Percentiles rank a stretch among this genome's conserved stretches.
Conservation (phyloP, 805 yeast species). For the Blastobotrys robertii region DNA sequence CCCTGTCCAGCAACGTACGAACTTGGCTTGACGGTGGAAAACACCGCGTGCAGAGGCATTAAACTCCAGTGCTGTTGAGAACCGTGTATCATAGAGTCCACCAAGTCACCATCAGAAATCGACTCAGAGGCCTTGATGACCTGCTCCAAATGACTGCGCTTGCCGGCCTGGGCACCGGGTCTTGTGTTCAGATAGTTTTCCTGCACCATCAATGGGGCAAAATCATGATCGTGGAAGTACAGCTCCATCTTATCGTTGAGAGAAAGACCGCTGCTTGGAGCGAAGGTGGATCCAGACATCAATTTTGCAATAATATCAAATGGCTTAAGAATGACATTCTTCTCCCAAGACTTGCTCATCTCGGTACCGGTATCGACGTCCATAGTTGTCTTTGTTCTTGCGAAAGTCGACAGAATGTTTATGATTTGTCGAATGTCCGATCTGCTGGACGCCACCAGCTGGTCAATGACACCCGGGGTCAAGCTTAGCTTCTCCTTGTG, state of each 20-base stretch:
- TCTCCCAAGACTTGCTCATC: constrained; percentile 69
- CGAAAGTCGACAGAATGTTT: constrained; percentile 75
- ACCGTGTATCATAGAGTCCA: constrained; percentile 75
- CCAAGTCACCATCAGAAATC: constrained; percentile 74
- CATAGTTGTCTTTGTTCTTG: constrained; percentile 59
- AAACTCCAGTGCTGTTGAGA: constrained; percentile 92
- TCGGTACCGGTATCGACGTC: constrained; percentile 53
- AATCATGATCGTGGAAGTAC: constrained; percentile 89
- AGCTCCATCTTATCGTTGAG: constrained; percentile 77
- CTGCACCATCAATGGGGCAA: constrained; percentile 91
- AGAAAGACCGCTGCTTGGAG: constrained; percentile 41
- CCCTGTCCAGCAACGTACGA: constrained; percentile 43
- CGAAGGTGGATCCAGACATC: constrained; percentile 50
- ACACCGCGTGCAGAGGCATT: constrained; percentile 80
- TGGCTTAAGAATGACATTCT: constrained; percentile 82
- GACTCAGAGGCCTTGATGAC: constrained; percentile 77
- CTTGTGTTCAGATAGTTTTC: constrained; percentile 73
- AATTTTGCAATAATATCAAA: constrained; percentile 76
- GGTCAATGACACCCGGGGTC: constrained; percentile 73
- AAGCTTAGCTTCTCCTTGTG: constrained; percentile 71
- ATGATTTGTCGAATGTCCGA: constrained; percentile 94
- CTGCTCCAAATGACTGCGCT: constrained; percentile 39
- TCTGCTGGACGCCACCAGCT: constrained; percentile 71
- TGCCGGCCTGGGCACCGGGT: constrained; percentile 33
- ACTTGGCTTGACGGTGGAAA: constrained; percentile 78